Evolutionary conservation across 768 basidiomycete species (phyloP).

Genomic region (Amanita thiersii): DNA sequence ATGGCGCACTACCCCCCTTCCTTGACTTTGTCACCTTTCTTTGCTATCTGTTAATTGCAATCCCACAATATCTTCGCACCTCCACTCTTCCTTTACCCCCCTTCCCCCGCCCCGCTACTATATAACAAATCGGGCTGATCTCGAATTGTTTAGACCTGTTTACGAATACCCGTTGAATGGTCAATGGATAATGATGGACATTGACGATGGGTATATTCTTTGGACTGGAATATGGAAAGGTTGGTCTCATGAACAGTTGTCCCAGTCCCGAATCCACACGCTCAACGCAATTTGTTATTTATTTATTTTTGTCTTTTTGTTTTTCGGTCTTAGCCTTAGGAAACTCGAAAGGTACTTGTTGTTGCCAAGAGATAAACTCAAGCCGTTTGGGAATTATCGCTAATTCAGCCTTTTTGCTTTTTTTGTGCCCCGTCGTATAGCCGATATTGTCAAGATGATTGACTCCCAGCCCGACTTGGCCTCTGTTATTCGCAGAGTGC

Average conservation of each 20-base stretch:
- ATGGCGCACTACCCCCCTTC: too few relatives aligned
- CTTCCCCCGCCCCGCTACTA: background rate
- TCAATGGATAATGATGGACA: conserved; percentile 95
- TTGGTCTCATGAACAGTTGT: too few relatives aligned
- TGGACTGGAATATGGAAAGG: conserved; percentile 97
- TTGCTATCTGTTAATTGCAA: too few relatives aligned
- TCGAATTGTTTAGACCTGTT: conserved; percentile 46
- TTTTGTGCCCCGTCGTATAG: conserved; percentile 25
- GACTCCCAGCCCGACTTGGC: conserved; percentile 88
- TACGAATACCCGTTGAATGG: conserved; percentile 86
- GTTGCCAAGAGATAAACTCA: background rate
- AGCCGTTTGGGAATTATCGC: too few relatives aligned
- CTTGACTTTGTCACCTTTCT: too few relatives aligned
- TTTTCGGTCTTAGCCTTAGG: conserved; percentile 51
- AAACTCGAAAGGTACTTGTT: conserved; percentile 71
- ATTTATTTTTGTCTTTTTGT: conserved; percentile 9
- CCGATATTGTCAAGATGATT: conserved; percentile 90
- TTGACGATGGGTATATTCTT: conserved; percentile 85
- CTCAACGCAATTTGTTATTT: background rate
- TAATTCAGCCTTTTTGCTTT: background rate
- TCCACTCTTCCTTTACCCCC: too few relatives aligned
- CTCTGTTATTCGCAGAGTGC: conserved; percentile 71
- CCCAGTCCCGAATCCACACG: background rate
- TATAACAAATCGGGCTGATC: background rate
- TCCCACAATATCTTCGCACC: too few relatives aligned